A percentile compares a stretch with the other conserved stretches of the same genome.
phyloP scores from a whole-genome alignment of 306 rosid genomes.

The Medicago ruthenica region DNA sequence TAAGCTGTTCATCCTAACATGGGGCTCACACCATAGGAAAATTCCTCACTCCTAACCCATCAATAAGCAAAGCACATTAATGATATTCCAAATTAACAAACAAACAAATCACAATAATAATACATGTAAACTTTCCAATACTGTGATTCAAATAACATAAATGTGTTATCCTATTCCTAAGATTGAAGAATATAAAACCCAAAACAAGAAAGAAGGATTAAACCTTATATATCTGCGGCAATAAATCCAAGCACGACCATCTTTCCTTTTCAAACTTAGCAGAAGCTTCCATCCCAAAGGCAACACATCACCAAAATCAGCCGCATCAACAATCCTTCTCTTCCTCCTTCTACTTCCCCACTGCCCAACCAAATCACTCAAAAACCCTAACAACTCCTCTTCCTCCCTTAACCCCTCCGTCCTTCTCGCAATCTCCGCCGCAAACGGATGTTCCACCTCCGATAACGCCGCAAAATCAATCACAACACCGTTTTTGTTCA shows the following conservation, averaged over 20 bases:
- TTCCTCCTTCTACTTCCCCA: constrained; percentile 90
- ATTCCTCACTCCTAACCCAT: too few relatives aligned
- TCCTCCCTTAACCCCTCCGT: constrained; percentile 68
- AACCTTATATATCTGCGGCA: constrained; percentile 88
- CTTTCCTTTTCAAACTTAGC: constrained; percentile 78
- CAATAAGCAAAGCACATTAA: not conserved
- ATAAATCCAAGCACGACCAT: constrained; percentile 85
- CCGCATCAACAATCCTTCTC: constrained; percentile 81
- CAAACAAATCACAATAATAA: constrained; percentile 5
- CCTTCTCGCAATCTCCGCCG: constrained; percentile 66
- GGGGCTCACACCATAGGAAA: too few relatives aligned
- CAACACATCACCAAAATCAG: constrained; percentile 63
- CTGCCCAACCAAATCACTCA: constrained; percentile 78
- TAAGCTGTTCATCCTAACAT: too few relatives aligned
- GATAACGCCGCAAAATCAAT: constrained; percentile 55
- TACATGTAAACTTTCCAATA: constrained; percentile 4
- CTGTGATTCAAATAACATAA: constrained; percentile 4
- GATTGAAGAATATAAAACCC: not conserved
- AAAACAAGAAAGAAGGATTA: not conserved
- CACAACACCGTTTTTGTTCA: constrained; percentile 56
- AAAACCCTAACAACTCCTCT: constrained; percentile 71
- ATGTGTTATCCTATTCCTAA: constrained; percentile 2
- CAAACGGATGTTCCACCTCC: constrained; percentile 59
- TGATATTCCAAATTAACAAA: not conserved
- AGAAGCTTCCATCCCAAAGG: constrained; percentile 85